A percentile compares a stretch with the other conserved stretches of the same genome.
Evolutionary conservation across 768 basidiomycete species (phyloP).

Genomic region (Pleurotus sapidus): DNA sequence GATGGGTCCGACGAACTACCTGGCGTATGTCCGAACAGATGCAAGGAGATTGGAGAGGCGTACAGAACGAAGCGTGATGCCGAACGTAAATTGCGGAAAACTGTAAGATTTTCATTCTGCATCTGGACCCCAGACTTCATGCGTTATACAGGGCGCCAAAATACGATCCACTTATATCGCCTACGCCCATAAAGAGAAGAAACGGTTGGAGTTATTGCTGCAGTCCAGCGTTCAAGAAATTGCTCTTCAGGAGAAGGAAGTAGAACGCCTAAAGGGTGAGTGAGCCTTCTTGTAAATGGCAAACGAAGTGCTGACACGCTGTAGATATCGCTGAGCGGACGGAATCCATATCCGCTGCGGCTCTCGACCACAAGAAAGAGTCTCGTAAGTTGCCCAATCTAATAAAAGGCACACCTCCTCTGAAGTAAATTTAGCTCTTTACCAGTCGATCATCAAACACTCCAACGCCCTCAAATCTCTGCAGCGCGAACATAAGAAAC

Average conservation of each 20-base stretch:
- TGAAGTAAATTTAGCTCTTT: conserved; percentile 58
- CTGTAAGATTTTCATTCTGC: conserved; percentile 42
- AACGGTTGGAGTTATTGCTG: conserved; percentile 67
- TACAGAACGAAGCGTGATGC: conserved; percentile 68
- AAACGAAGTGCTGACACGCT: background rate
- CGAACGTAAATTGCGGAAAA: conserved; percentile 77
- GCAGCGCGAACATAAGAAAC: conserved; percentile 65
- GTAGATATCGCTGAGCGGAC: conserved; percentile 75
- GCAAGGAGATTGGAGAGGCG: conserved; percentile 69
- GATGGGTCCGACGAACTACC: conserved; percentile 91
- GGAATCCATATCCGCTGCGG: conserved; percentile 76
- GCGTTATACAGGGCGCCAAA: conserved; percentile 72
- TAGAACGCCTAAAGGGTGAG: conserved; percentile 68
- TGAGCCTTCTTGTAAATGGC: background rate
- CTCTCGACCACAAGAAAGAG: conserved; percentile 79
- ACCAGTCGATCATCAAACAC: conserved; percentile 69
- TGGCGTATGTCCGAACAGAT: conserved; percentile 78
- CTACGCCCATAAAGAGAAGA: conserved; percentile 88
- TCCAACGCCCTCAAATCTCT: conserved; percentile 75
- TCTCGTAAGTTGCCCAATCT: conserved; percentile 61
- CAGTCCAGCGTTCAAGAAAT: conserved; percentile 57
- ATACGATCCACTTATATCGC: conserved; percentile 86
- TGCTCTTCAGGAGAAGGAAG: conserved; percentile 62
- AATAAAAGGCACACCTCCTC: background rate
- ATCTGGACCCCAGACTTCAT: background rate